Percentiles rank a stretch among this genome's conserved stretches.
Conservation (phyloP, 108 stramenopile genomes). For the Parietichytrium sp. region DNA sequence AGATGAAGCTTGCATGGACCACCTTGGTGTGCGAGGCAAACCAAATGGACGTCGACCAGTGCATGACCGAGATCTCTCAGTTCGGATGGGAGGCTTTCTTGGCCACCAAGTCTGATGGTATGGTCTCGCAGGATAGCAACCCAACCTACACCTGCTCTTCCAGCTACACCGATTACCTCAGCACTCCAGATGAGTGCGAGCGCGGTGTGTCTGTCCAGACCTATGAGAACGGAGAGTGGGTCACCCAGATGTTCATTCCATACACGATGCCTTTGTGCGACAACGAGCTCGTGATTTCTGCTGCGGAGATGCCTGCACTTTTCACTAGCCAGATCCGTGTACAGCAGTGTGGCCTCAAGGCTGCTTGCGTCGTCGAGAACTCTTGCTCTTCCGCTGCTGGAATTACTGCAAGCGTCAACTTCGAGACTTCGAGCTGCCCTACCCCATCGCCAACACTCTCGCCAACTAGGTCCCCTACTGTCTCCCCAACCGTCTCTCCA, state of each 20-base stretch:
- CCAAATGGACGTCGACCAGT: constrained; percentile 15
- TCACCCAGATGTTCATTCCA: background rate
- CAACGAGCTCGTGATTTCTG: background rate
- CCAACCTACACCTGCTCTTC: background rate
- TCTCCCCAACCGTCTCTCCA: no score
- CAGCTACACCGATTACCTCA: background rate
- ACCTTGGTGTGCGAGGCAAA: background rate
- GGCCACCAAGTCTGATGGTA: background rate
- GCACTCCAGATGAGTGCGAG: background rate
- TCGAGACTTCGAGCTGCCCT: background rate
- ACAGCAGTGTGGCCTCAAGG: constrained; percentile 5
- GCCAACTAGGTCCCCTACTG: no score
- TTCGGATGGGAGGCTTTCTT: constrained; percentile 34
- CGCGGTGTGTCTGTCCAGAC: background rate
- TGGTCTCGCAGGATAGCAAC: background rate
- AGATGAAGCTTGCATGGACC: background rate
- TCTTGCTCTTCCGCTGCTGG: background rate
- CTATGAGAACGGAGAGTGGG: background rate
- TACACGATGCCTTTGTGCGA: background rate
- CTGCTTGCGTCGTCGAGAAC: background rate
- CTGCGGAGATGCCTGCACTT: background rate
- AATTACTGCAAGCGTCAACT: background rate
- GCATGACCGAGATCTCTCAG: constrained; percentile 30
- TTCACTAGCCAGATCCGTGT: constrained; percentile 11
- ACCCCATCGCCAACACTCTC: no score